Evolutionary conservation across 2,329 filamentous ascomycete genomes (phyloP).

Genomic region (Talaromyces atroroseus): DNA sequence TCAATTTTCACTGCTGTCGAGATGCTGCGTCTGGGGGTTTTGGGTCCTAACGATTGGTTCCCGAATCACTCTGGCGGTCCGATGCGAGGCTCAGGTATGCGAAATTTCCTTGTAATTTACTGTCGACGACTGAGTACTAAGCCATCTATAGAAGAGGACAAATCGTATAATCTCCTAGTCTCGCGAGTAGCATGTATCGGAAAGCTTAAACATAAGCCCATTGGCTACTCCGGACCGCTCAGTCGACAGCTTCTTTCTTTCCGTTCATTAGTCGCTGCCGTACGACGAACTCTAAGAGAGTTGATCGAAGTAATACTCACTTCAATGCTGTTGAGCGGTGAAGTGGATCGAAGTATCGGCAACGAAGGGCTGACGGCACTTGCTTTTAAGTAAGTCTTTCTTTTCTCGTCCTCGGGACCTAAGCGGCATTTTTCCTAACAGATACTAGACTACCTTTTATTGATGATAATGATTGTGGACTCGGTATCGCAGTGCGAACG

Average conservation of each 20-base stretch:
- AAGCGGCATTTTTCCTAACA: slow-evolving; percentile 11
- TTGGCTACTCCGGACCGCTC: slow-evolving; percentile 90
- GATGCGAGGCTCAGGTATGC: slow-evolving; percentile 49
- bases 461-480: slow-evolving; percentile 41
- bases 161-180: slow-evolving; percentile 71
- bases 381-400: slow-evolving; percentile 59
- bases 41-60: slow-evolving; percentile 66
- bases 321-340: slow-evolving; percentile 73
- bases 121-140: slow-evolving; percentile 15
- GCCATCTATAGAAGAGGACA: slow-evolving; percentile 61
- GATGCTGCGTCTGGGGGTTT: slow-evolving; percentile 69
- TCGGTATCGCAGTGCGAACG: slow-evolving; percentile 45
- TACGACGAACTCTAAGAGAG: slow-evolving; percentile 74
- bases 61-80: slow-evolving; percentile 53
- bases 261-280: slow-evolving; percentile 72
- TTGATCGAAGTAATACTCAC: slow-evolving; percentile 76
- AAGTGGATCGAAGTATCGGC: slow-evolving; percentile 59
- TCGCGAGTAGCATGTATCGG: slow-evolving; percentile 80
- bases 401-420: not conserved
- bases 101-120: not conserved
- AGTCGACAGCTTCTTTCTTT: slow-evolving; percentile 85
- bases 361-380: slow-evolving; percentile 63
- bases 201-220: slow-evolving; percentile 72
- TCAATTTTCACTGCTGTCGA: slow-evolving; percentile 79
- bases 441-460: slow-evolving; percentile 38